A percentile compares a stretch with the other conserved stretches of the same genome.
Conservation (phyloP, 176 grass and related monocot species). For the Tuctoria greenei region DNA sequence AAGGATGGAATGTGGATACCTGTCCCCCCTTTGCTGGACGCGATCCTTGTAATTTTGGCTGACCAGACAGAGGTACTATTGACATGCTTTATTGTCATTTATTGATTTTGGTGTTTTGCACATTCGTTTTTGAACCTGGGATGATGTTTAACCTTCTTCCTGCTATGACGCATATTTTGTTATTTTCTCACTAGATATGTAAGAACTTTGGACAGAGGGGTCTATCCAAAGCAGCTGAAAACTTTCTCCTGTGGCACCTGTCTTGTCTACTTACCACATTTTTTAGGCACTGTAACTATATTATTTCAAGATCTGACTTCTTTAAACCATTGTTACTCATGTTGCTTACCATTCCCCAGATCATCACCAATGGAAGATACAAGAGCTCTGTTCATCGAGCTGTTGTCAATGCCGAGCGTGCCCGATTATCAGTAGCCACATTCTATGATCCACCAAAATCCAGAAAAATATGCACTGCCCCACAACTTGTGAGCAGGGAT, state of each 20-base stretch:
- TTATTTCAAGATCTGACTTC: too few relatives aligned
- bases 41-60: conserved; percentile 79
- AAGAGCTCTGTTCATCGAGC: conserved; percentile 82
- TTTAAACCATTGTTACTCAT: conserved; percentile 11
- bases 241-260: too few relatives aligned
- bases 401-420: conserved; percentile 57
- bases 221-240: neutral
- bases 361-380: conserved; percentile 84
- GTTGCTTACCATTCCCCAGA: conserved; percentile 38
- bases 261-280: too few relatives aligned
- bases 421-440: conserved; percentile 83
- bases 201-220: neutral
- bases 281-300: too few relatives aligned
- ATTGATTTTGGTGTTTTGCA: neutral
- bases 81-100: conserved; percentile 10
- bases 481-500: conserved; percentile 49
- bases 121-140: neutral
- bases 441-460: conserved; percentile 87
- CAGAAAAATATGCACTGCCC: conserved; percentile 64
- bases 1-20: conserved; percentile 84
- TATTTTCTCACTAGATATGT: conserved; percentile 1
- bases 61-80: conserved; percentile 85
- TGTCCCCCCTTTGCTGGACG: conserved; percentile 52
- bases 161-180: neutral
- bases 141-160: neutral